Conservation (phyloP, 176 grass and related monocot genomes). For the Lolium perenne region DNA sequence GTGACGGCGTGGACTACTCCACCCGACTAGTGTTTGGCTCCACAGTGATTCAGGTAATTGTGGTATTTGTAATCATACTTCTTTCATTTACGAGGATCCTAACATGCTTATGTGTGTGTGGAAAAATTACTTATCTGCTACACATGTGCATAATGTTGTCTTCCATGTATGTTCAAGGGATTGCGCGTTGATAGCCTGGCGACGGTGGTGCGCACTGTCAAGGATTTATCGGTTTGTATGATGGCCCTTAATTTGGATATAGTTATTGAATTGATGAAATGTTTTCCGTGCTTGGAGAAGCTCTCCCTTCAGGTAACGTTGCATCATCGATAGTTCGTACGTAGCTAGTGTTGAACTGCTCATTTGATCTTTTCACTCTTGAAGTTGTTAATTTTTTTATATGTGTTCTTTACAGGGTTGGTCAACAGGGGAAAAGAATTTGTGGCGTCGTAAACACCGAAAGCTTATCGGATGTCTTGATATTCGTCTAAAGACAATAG, state of each 20-base stretch:
- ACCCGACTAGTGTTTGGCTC: neutral
- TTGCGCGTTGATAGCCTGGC: neutral
- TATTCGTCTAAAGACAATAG: neutral
- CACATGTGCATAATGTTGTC: neutral
- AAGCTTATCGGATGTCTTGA: neutral
- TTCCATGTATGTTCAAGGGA: neutral
- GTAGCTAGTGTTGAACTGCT: neutral
- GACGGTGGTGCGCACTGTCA: too few relatives aligned
- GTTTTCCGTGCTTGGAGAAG: neutral
- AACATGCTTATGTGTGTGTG: neutral
- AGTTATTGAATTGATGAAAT: slow-evolving; percentile 3
- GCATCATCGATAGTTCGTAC: neutral
- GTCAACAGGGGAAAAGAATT: neutral
- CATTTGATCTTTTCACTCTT: neutral
- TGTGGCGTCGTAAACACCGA: neutral
- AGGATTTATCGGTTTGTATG: neutral
- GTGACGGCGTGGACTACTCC: neutral
- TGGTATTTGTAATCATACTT: neutral
- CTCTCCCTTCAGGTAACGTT: neutral
- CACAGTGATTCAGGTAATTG: neutral
- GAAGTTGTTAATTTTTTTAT: neutral
- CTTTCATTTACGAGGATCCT: neutral
- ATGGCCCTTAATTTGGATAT: neutral
- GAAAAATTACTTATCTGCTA: neutral
- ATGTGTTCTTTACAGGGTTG: neutral